Percentiles rank a stretch among this genome's conserved stretches.
phyloP scores from a whole-genome alignment of 768 basidiomycete genomes.

The Imleria badia region DNA sequence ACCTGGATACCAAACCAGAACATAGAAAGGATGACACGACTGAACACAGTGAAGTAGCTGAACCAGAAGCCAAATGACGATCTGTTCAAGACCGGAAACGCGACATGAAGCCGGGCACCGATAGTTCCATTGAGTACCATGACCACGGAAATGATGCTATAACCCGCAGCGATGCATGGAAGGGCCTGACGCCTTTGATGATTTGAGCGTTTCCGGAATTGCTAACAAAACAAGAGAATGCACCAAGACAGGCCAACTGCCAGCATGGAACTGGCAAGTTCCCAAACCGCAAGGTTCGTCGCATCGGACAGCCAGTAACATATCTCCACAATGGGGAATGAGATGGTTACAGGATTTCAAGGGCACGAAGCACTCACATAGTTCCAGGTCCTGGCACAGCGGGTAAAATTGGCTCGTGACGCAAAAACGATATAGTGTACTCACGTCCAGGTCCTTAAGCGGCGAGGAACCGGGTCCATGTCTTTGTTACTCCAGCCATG shows the following conservation, averaged over 20 bases:
- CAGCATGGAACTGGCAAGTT: conserved; percentile 68
- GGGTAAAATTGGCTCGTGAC: neutral
- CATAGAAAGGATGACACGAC: conserved; percentile 71
- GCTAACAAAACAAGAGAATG: neutral
- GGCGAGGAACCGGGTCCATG: conserved; percentile 70
- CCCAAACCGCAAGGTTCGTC: conserved; percentile 44
- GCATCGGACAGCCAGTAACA: conserved; percentile 34
- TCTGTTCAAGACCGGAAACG: conserved; percentile 76
- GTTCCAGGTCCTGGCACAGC: conserved; percentile 45
- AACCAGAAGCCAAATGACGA: conserved; percentile 90
- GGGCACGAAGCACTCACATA: conserved; percentile 58
- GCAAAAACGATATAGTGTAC: neutral
- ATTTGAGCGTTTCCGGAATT: neutral
- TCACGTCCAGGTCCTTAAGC: conserved; percentile 59
- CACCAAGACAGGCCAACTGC: conserved; percentile 73
- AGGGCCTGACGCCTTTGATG: conserved; percentile 59
- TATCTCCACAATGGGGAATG: conserved; percentile 6
- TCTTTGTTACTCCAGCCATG: conserved; percentile 70
- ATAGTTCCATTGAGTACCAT: conserved; percentile 79
- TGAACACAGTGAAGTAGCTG: conserved; percentile 82
- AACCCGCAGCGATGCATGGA: conserved; percentile 68
- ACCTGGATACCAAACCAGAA: conserved; percentile 84
- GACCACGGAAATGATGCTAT: conserved; percentile 67
- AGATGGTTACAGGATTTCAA: conserved; percentile 24
- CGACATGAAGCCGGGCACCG: conserved; percentile 74